Percentiles rank a stretch among this genome's conserved stretches.
These are phyloP conservation scores for Tetrahymena borealis DNA, from an alignment of 73 alveolate species.

Conservation along the genomic window DNA sequence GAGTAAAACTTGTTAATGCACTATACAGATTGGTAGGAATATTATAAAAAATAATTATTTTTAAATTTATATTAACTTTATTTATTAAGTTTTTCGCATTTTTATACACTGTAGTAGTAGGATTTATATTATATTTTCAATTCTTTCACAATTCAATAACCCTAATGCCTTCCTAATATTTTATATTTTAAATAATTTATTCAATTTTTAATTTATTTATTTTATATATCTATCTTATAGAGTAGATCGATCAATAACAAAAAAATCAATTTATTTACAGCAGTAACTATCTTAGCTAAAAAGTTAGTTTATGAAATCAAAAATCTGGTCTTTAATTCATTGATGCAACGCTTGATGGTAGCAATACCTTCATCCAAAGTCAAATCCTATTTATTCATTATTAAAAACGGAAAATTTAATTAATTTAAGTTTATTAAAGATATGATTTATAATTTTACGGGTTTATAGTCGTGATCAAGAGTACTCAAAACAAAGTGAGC, in stretches of 20 bases:
- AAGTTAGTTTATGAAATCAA: conserved; percentile 70
- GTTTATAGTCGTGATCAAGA: conserved; percentile 76
- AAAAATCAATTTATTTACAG: not conserved
- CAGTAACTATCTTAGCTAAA: conserved; percentile 73
- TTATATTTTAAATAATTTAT: not conserved
- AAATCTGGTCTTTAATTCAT: conserved; percentile 80
- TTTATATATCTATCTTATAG: too few species aligned
- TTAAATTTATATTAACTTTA: too few species aligned
- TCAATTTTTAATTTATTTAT: too few species aligned
- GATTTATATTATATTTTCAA: not conserved
- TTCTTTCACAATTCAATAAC: not conserved
- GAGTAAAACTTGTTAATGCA: too few species aligned
- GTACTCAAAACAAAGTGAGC: conserved; percentile 80
- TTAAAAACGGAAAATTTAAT: not conserved
- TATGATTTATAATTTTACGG: conserved; percentile 22
- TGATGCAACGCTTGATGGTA: conserved; percentile 68
- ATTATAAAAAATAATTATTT: too few species aligned
- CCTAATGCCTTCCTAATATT: not conserved
- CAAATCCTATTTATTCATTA: conserved; percentile 53
- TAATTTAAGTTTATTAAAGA: not conserved
- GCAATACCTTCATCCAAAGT: conserved; percentile 83
- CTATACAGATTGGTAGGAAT: too few species aligned
- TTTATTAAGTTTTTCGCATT: not conserved
- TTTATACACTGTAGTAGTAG: not conserved
- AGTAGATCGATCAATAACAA: not conserved